Evolutionary conservation across 306 rosid species (phyloP).

Genomic region (Corylus heterophylla): DNA sequence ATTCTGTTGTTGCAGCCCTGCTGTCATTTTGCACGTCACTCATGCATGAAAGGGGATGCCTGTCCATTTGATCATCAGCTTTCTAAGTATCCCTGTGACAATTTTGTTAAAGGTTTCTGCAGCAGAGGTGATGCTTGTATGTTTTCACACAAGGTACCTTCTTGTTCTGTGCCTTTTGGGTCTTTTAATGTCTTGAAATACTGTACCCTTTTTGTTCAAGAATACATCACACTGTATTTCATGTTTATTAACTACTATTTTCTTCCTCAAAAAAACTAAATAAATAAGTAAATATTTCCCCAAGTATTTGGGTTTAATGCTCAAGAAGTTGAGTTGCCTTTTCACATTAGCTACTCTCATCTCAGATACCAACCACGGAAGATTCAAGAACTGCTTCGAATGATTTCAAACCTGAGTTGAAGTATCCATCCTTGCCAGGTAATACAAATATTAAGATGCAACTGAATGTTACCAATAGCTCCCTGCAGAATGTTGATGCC

Average conservation of each 20-base stretch:
- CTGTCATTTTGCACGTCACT: constrained; percentile 56
- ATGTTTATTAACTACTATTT: not conserved
- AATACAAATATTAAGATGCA: constrained; percentile 37
- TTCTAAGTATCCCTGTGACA: constrained; percentile 77
- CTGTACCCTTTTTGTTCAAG: not conserved
- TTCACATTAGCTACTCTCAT: constrained; percentile 14
- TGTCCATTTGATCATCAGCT: constrained; percentile 89
- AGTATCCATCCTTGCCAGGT: constrained; percentile 29
- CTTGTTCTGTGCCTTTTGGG: constrained; percentile 9
- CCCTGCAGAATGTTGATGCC: constrained; percentile 28
- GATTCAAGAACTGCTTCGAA: constrained; percentile 36
- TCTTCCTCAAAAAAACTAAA: not conserved
- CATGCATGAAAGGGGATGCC: constrained; percentile 93
- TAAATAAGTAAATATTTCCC: constrained; percentile 4
- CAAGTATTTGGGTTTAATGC: not conserved
- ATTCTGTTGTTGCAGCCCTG: constrained; percentile 72
- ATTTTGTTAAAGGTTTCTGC: constrained; percentile 65
- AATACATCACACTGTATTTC: not conserved
- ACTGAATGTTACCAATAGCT: constrained; percentile 28
- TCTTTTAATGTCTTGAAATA: not conserved
- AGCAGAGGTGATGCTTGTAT: constrained; percentile 64
- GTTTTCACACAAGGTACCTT: constrained; percentile 82
- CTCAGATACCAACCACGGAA: constrained; percentile 54
- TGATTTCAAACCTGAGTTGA: constrained; percentile 40
- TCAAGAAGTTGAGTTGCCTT: constrained; percentile 13